These are phyloP conservation scores for Vigna radiata DNA, from an alignment of 306 rosid species.

Conservation along the genomic window DNA sequence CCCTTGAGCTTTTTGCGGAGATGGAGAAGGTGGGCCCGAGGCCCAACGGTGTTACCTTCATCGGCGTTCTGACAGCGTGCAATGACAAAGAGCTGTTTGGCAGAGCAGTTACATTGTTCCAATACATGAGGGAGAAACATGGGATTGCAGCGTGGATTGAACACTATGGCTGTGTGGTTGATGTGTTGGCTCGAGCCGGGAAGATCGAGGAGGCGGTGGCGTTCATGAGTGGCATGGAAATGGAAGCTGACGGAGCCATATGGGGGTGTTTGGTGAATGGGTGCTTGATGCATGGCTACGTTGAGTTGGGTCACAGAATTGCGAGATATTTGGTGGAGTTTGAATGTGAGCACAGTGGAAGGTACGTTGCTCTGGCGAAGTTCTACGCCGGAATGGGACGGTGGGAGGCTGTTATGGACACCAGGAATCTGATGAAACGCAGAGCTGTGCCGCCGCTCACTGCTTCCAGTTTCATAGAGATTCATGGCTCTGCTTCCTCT, in stretches of 20 bases:
- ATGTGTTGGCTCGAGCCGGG: constrained; percentile 63
- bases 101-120: constrained; percentile 43
- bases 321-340: constrained; percentile 59
- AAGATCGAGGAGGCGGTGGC: constrained; percentile 48
- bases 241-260: constrained; percentile 50
- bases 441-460: constrained; percentile 44
- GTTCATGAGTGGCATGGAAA: constrained; percentile 52
- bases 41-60: constrained; percentile 60
- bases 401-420: constrained; percentile 57
- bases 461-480: constrained; percentile 67
- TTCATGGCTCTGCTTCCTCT: constrained; percentile 40
- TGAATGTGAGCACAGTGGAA: constrained; percentile 62
- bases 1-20: constrained; percentile 49
- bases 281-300: constrained; percentile 58
- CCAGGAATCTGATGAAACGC: constrained; percentile 56
- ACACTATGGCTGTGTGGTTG: constrained; percentile 68
- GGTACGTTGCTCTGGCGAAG: constrained; percentile 59
- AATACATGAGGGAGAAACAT: constrained; percentile 55
- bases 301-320: constrained; percentile 57
- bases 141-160: constrained; percentile 57
- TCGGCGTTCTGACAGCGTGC: constrained; percentile 68
- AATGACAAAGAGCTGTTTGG: constrained; percentile 50
- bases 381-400: constrained; percentile 56
- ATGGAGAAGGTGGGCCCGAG: constrained; percentile 67
- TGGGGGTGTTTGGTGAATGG: constrained; percentile 60